A percentile compares a stretch with the other conserved stretches of the same genome.
Conservation (phyloP, 1,139 yeast species). For the Yamadazyma dendronema region DNA sequence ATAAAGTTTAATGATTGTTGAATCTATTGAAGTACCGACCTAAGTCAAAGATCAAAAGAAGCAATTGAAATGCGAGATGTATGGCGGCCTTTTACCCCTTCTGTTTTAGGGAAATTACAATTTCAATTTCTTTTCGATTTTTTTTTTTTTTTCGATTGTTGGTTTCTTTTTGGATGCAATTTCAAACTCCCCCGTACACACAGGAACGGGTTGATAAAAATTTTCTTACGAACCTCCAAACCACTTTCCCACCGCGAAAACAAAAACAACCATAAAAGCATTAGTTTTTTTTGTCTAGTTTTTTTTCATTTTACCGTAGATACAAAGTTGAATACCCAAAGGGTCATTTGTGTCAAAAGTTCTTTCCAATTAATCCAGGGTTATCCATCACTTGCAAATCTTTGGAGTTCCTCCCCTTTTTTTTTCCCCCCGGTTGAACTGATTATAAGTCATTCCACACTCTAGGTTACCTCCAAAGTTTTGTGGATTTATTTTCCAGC, state of each 20-base stretch:
- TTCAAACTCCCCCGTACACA: not conserved
- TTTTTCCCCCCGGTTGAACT: too few relatives aligned
- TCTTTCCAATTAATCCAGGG: too few relatives aligned
- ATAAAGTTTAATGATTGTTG: too few relatives aligned
- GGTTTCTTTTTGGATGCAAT: not conserved
- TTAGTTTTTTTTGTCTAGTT: not conserved
- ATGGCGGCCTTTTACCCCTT: not conserved
- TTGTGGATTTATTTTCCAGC: too few relatives aligned
- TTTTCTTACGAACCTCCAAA: not conserved
- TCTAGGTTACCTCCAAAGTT: too few relatives aligned
- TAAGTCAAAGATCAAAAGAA: too few relatives aligned
- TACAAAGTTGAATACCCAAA: too few relatives aligned
- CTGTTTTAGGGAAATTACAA: not conserved
- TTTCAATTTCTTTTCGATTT: not conserved
- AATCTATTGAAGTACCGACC: too few relatives aligned
- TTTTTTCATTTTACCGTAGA: not conserved
- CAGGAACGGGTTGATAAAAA: not conserved
- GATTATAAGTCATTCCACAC: too few relatives aligned
- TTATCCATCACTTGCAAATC: too few relatives aligned
- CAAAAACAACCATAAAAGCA: not conserved
- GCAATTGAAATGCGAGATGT: not conserved
- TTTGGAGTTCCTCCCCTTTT: too few relatives aligned
- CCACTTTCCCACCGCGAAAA: not conserved
- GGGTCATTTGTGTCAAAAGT: too few relatives aligned
- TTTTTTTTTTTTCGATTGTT: not conserved